Evolutionary conservation across 306 rosid species (phyloP), one percentile per base, ranked within the genome.

Genomic region (Quercus glauca): DNA sequence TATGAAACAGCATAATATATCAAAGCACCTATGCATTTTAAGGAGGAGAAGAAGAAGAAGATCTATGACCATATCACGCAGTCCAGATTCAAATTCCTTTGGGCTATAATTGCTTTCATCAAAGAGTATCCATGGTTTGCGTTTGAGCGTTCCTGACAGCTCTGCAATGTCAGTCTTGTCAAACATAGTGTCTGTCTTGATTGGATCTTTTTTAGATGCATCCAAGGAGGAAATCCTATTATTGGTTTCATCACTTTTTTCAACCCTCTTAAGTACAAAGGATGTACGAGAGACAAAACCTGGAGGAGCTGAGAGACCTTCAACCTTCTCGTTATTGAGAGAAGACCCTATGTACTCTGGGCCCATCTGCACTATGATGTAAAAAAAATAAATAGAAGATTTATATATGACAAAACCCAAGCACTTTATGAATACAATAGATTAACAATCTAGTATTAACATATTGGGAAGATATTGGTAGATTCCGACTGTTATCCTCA

Each of bases 201-300:
- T 35, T 70, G 85, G 59, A 69, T 74, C 83, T 69, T 76, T 79
- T 69, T 75, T 82, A 68, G 85, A 71, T 74, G 84, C 74, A 78
- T 63, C 73, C 45, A 75, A 58, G 57, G 23, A 20, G 59, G 74
- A 76, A 70, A 81, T 61, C 20, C 74, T 83, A 56, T 72, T 81
- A 58, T 79, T 19, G 71, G 55, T 71, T 82, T 83, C 80, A 69
- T 80, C 83, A 87, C 53, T 85, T 64, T 80, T 60, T 73, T 74
- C 83, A 5, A 65, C 79, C 88, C 73, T 91, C 86, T 81, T 85
- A 72, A 91, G 84, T 25, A 3, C 65, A 77, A 95, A 91, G 59
- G 99, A 85, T 26, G 90, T 90, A 23, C 75, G 88, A 73, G 93
- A 87, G 41, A 60, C 84, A 76, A 90, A 93, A 77, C 98, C 96